phyloP scores from a whole-genome alignment of 2,329 filamentous ascomycete genomes.

The Alternaria gansuensis region DNA sequence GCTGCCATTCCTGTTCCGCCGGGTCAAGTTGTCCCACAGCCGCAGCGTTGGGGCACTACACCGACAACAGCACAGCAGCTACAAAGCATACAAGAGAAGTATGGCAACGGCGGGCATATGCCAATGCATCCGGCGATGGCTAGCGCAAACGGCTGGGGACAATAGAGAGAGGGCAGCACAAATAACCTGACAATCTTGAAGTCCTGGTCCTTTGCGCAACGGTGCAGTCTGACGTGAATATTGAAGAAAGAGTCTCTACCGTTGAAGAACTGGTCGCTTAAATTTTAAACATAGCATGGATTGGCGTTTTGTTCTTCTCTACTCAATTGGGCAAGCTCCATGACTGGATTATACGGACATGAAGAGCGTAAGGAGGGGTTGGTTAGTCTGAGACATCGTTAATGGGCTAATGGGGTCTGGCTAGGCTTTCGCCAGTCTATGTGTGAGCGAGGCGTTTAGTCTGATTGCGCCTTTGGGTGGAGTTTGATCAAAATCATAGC shows the following conservation, averaged over 20 bases:
- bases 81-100: conserved; percentile 46
- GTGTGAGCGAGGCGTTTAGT: conserved; percentile 9
- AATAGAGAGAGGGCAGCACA: conserved; percentile 2
- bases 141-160: conserved; percentile 18
- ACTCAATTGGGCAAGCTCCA: background rate
- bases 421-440: background rate
- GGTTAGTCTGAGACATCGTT: background rate
- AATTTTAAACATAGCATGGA: conserved; percentile 4
- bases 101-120: conserved; percentile 31
- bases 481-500: background rate
- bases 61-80: conserved; percentile 42
- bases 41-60: conserved; percentile 40
- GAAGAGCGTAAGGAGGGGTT: background rate
- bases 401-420: conserved; percentile 4
- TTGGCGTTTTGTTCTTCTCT: conserved; percentile 16
- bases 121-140: conserved; percentile 13
- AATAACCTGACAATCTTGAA: background rate
- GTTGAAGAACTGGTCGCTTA: background rate
- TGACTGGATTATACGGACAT: background rate
- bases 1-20: conserved; percentile 31
- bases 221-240: background rate
- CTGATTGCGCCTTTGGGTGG: background rate
- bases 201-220: background rate
- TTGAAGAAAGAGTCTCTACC: background rate
- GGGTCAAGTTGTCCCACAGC: conserved; percentile 16